Base-by-base conservation (phyloP, 148 eudicot species). In the Suaeda aralocaspica region DNA sequence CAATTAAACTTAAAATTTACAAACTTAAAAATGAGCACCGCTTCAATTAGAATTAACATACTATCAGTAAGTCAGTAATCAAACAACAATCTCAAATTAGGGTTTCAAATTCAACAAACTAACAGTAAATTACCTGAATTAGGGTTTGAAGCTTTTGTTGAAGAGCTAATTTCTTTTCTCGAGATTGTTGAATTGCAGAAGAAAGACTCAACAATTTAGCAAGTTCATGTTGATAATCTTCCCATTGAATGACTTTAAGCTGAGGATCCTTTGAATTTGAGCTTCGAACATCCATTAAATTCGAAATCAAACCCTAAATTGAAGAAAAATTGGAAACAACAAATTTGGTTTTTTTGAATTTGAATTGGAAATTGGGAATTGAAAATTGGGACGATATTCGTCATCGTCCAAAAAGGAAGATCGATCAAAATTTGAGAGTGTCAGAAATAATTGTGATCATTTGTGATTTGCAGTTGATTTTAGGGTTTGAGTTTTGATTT, bases 211-310 rank as follows among this genome's bases (percentile, higher is more conserved):
- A 75, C 14, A 93, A 39, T 36, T 90, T 84, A 3, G 85, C 92
- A 13, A 93, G 86, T 74, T 89, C 92, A 50, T 88, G 95, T 21
- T 88, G 84, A 65, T 74, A 91, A 80, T 91, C 96, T 67, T 93
- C 95, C 98, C 96, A 90, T 51, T 87, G 72, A 7, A 88, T 72
- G 4, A 83, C 78, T 63, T 82, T 84, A 68, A 62, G 39, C 15
- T 58, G 29, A 33, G 61, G 24, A 62, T 51, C 34, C 72, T 18
- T 44, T 9, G 26, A 79, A 67, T 5, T 68, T 72, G 76, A 53
- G 72, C 22, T 73, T 45, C 31, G 39, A 33, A 42, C 16, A 24
- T 82, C 83, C 84, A 77, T 82, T 44, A 52, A 52, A 24, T 36
- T 64, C 28, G 15, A 65, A 26, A n/a, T 42, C 31, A 24, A 71